Base-by-base conservation (phyloP, 176 grass and related monocot species). In the Phyllostachys edulis region DNA sequence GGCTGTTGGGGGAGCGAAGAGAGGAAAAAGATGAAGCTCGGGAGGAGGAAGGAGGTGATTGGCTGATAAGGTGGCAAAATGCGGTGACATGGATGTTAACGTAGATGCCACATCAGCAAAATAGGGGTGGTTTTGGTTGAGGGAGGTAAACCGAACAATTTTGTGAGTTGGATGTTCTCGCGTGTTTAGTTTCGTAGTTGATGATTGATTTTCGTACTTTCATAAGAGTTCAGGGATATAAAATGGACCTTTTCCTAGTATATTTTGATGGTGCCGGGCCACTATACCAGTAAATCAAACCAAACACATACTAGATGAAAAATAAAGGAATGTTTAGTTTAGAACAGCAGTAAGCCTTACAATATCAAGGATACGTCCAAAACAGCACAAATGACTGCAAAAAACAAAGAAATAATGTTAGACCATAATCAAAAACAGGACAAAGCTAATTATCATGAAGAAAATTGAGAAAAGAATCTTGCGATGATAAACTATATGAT, bases 321-420 rank as follows among this genome's bases (percentile, higher is more conserved):
- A 66, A 67, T 21, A 0, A 38, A 2, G n/a, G 26, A 51, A 80
- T 50, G 51, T 50, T 50, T 63, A 73, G 51, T 50, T 50, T 63
- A 73, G 56, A 85, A 59, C 8, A 54, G 40, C 41, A 71, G 11
- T 82, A 84, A 82, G 12, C 39, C 64, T 89, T 75, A 61, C 72
- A 69, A n/a, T 63, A 83, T 66, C 24, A 90, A 97, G 94, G 94
- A 94, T 97, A 97, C 92, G 90, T 72, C 94, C 92, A 97, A 80
- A 94, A 97, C 37, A 97, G 75, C 88, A 94, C 92, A 60, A 97
- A 97, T 6, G 92, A 92, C 92, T 97, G 94, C 88, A 93, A 81
- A 74, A 82, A 5, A 29, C 1, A 88, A 74, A 73, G 23, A 36
- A 68, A 38, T 21, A 26, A n/a, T 55, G 64, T 90, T 77, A 90